Evolutionary conservation across 2,329 filamentous ascomycete species (phyloP).

Genomic region (Trichoderma sp.): DNA sequence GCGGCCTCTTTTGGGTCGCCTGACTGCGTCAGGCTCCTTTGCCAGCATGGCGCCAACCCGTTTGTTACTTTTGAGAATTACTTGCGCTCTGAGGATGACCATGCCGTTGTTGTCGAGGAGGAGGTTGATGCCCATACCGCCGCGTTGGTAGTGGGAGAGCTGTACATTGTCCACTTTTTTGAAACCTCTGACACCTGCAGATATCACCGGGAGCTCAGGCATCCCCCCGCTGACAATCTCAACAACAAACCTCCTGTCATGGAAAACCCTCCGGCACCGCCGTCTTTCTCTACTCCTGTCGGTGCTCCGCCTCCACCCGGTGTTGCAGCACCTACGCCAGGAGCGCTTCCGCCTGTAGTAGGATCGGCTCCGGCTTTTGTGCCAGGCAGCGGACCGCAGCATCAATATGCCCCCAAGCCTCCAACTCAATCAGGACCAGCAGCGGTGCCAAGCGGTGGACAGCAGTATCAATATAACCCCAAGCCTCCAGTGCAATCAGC

Average conservation of each 20-base stretch:
- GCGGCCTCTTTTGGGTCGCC: constrained; percentile 6
- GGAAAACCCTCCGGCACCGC: background rate
- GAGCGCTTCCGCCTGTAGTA: background rate
- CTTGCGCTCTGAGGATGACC: background rate
- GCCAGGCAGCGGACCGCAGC: background rate
- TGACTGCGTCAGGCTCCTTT: background rate
- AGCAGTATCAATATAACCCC: no score
- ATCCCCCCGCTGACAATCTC: background rate
- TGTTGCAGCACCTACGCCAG: background rate
- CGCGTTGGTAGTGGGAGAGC: background rate
- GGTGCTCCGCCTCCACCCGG: background rate
- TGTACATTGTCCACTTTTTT: background rate
- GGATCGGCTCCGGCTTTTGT: background rate
- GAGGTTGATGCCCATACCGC: background rate
- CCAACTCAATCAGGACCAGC: background rate
- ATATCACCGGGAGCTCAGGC: background rate
- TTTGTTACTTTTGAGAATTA: constrained; percentile 3
- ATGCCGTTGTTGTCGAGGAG: background rate
- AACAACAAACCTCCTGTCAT: background rate
- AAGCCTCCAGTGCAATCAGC: background rate
- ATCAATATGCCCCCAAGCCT: background rate
- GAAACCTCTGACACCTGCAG: background rate
- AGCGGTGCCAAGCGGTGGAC: background rate
- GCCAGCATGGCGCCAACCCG: constrained; percentile 4
- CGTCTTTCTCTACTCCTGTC: background rate